phyloP scores from a whole-genome alignment of 352 stramenopile genomes.

The Pythium biforme region DNA sequence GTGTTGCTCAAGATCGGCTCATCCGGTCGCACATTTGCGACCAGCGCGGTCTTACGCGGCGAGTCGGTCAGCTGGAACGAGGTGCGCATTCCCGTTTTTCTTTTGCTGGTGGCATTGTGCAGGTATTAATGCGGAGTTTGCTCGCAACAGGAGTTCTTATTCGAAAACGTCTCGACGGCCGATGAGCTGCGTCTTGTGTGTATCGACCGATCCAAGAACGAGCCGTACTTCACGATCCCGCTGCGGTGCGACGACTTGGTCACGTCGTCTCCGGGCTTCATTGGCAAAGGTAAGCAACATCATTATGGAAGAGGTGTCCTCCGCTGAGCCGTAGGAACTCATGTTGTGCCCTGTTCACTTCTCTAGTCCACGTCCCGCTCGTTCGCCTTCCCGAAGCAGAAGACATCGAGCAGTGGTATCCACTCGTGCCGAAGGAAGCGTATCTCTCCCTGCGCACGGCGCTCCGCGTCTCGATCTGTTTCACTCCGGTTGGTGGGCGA shows the following conservation, averaged over 20 bases:
- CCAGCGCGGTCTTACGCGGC: constrained; percentile 40
- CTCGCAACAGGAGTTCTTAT: constrained; percentile 55
- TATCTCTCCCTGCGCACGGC: constrained; percentile 52
- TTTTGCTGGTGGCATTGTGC: not conserved
- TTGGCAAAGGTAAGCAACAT: constrained; percentile 61
- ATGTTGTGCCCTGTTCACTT: too few relatives aligned
- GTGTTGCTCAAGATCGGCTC: constrained; percentile 42
- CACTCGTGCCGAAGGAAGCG: constrained; percentile 53
- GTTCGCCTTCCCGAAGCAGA: constrained; percentile 66
- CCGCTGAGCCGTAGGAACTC: too few relatives aligned
- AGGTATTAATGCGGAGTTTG: not conserved
- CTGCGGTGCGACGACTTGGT: constrained; percentile 40
- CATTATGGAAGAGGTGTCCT: too few relatives aligned
- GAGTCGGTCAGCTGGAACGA: constrained; percentile 50
- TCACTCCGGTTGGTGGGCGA: constrained; percentile 40
- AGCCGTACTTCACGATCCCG: constrained; percentile 40
- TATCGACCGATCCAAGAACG: constrained; percentile 60
- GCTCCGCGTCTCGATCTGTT: constrained; percentile 72
- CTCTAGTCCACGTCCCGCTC: constrained; percentile 57
- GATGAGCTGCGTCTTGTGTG: constrained; percentile 73
- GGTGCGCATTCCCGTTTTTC: not conserved
- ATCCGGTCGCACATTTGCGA: constrained; percentile 36
- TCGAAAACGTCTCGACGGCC: constrained; percentile 58
- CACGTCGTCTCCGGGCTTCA: constrained; percentile 50
- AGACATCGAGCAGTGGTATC: constrained; percentile 85